Percentiles rank a stretch among this genome's conserved stretches.
Conservation (phyloP, 176 grass and related monocot genomes). For the Alloteropsis semialata region DNA sequence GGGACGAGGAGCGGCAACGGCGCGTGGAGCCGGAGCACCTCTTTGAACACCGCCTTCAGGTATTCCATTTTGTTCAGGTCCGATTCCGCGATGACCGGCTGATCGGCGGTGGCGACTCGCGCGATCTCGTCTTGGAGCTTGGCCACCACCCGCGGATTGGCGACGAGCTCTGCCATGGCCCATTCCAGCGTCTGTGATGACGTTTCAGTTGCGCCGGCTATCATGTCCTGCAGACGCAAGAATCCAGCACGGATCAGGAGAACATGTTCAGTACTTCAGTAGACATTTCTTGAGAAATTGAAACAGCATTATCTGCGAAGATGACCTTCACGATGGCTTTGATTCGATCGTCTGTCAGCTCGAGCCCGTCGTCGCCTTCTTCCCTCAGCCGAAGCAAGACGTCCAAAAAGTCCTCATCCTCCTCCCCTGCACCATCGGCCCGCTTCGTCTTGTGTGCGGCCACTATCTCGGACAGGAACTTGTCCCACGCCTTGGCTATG, state of each 20-base stretch:
- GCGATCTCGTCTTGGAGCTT: slow-evolving; percentile 49
- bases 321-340: slow-evolving; percentile 43
- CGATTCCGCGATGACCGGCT: slow-evolving; percentile 26
- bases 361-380: slow-evolving; percentile 21
- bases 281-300: neutral
- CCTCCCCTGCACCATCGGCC: neutral
- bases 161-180: slow-evolving; percentile 58
- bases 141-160: slow-evolving; percentile 41
- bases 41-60: slow-evolving; percentile 53
- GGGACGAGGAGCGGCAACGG: slow-evolving; percentile 62
- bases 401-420: slow-evolving; percentile 52
- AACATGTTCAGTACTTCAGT: neutral
- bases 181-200: slow-evolving; percentile 46
- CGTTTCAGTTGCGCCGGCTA: slow-evolving; percentile 61
- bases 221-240: slow-evolving; percentile 46
- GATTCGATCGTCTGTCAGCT: slow-evolving; percentile 43
- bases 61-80: slow-evolving; percentile 45
- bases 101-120: neutral
- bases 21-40: slow-evolving; percentile 57
- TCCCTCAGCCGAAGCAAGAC: slow-evolving; percentile 42
- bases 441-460: slow-evolving; percentile 41
- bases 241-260: neutral
- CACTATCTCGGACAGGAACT: slow-evolving; percentile 43
- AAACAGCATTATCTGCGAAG: neutral
- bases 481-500: slow-evolving; percentile 28